These are phyloP conservation scores for Blastobotrys parvus DNA, from an alignment of 805 yeast genomes.

Conservation along the genomic window DNA sequence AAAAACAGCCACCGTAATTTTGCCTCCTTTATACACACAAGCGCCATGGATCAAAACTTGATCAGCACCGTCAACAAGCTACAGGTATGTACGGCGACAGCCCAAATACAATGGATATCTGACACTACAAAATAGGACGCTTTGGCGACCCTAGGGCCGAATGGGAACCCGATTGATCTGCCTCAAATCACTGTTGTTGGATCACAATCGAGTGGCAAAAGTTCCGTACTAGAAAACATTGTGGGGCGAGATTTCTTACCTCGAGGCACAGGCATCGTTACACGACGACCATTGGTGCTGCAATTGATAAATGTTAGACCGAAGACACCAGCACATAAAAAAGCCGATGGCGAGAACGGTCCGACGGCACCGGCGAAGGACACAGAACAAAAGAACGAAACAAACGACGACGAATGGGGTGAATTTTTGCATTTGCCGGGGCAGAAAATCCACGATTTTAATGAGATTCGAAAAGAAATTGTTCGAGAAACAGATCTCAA, in stretches of 20 bases:
- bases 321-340: slow-evolving; percentile 9
- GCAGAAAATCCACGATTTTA: slow-evolving; percentile 78
- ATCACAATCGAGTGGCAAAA: slow-evolving; percentile 83
- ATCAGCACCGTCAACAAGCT: slow-evolving; percentile 82
- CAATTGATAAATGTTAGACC: slow-evolving; percentile 70
- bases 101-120: neutral
- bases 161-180: slow-evolving; percentile 78
- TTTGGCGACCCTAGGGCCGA: slow-evolving; percentile 77
- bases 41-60: slow-evolving; percentile 75
- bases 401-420: slow-evolving; percentile 73
- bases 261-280: slow-evolving; percentile 84
- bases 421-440: slow-evolving; percentile 91
- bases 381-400: slow-evolving; percentile 13
- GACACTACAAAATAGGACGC: slow-evolving; percentile 53
- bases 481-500: slow-evolving; percentile 83
- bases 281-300: slow-evolving; percentile 75
- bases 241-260: slow-evolving; percentile 90
- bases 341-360: slow-evolving; percentile 7
- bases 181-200: slow-evolving; percentile 91
- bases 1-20: too few relatives aligned
- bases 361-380: slow-evolving; percentile 17
- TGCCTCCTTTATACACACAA: too few relatives aligned
- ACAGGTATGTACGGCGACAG: slow-evolving; percentile 20
- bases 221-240: slow-evolving; percentile 81
- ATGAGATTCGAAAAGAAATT: slow-evolving; percentile 82